phyloP scores from a whole-genome alignment of 192 early-diverging fungal genomes.

The Oehlia diaphana region DNA sequence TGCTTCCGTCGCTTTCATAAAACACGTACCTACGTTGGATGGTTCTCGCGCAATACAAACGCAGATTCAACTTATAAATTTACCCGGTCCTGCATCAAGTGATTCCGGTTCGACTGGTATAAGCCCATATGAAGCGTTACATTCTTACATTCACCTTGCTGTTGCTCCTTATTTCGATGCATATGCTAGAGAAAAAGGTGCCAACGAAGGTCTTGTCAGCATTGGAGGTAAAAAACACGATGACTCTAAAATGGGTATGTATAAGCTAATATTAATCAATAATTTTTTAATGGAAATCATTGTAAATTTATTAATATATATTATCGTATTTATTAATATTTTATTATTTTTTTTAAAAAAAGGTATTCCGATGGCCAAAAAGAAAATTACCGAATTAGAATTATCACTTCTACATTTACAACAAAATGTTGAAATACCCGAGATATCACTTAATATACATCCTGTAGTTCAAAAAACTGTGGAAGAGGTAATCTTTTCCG shows the following conservation, averaged over 20 bases:
- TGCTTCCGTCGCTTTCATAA: constrained; percentile 78
- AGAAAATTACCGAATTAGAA: constrained; percentile 98
- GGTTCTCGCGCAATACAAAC: constrained; percentile 64
- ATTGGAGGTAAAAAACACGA: constrained; percentile 54
- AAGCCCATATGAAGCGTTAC: constrained; percentile 84
- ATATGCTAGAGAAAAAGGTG: constrained; percentile 74
- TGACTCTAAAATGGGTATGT: constrained; percentile 72
- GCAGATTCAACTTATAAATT: constrained; percentile 89
- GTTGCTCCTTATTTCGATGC: constrained; percentile 97
- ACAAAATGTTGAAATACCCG: constrained; percentile 98
- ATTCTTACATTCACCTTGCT: constrained; percentile 90
- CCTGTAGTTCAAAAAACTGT: constrained; percentile 74
- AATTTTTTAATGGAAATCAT: not conserved
- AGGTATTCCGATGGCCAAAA: constrained; percentile 93
- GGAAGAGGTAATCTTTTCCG: constrained; percentile 40
- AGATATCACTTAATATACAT: constrained; percentile 83
- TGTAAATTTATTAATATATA: not conserved
- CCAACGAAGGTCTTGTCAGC: constrained; percentile 42
- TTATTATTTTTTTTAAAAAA: constrained; percentile 22
- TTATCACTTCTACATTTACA: constrained; percentile 92
- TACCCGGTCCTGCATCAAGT: constrained; percentile 71
- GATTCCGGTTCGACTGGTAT: constrained; percentile 46
- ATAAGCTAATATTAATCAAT: not conserved
- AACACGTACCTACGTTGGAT: constrained; percentile 72
- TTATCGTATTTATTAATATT: not conserved